Percentiles rank a stretch among this genome's conserved stretches.
phyloP scores from a whole-genome alignment of 1,284 basidiomycete species.

The Erythrobasidium hasegawianum region DNA sequence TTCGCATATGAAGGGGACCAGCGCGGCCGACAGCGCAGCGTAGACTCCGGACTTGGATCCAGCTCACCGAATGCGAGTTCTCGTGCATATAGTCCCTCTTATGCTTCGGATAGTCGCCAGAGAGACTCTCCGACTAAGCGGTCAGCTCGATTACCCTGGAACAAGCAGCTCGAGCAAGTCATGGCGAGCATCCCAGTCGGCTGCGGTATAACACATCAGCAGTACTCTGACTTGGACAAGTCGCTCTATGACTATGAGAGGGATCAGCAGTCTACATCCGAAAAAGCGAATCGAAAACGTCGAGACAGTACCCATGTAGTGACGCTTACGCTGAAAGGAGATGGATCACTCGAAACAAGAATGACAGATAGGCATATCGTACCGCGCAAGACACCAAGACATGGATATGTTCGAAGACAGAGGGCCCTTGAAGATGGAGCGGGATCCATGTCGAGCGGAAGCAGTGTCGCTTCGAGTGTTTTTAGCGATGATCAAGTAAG shows the following conservation, averaged over 20 bases:
- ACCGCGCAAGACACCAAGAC: neutral
- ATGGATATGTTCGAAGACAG: neutral
- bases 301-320: neutral
- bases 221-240: neutral
- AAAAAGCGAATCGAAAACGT: neutral
- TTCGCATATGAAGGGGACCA: neutral
- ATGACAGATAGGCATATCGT: neutral
- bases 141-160: neutral
- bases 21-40: neutral
- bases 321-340: neutral
- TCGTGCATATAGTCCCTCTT: neutral
- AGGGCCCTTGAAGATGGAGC: neutral
- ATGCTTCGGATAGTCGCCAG: neutral
- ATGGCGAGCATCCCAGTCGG: neutral
- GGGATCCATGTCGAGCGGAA: neutral
- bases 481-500: neutral
- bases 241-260: neutral
- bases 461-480: neutral
- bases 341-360: neutral
- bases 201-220: neutral
- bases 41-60: too few relatives aligned
- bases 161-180: neutral
- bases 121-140: neutral
- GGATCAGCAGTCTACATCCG: neutral
- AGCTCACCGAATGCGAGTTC: too few relatives aligned